Percentiles rank a stretch among this genome's conserved stretches.
phyloP scores from a whole-genome alignment of 228 moss, liverwort and hornwort species.

The Sphagnum magellanicum region DNA sequence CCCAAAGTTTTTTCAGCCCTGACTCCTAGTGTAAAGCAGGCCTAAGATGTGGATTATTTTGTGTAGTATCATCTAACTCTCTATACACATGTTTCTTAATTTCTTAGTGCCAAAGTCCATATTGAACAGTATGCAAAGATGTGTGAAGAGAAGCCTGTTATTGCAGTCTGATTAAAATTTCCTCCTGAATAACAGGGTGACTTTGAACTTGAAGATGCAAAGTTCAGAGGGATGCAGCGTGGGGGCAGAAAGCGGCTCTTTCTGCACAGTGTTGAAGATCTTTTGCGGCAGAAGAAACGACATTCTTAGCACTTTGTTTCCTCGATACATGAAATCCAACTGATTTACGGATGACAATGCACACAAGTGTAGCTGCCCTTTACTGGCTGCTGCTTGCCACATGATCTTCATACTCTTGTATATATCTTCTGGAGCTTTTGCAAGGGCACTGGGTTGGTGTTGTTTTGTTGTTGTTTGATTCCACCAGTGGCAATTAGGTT shows the following conservation, averaged over 20 bases:
- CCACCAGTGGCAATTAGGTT: too few species aligned
- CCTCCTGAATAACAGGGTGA: slow-evolving; percentile 22
- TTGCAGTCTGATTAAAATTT: too few species aligned
- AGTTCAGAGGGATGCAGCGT: slow-evolving; percentile 10
- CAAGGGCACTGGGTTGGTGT: too few species aligned
- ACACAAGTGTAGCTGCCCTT: too few species aligned
- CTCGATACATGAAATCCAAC: too few species aligned
- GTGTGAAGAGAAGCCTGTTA: not conserved
- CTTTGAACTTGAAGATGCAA: slow-evolving; percentile 42
- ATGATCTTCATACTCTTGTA: too few species aligned
- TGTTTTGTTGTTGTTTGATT: too few species aligned
- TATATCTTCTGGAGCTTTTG: too few species aligned
- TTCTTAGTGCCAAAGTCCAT: not conserved
- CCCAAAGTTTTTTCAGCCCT: too few species aligned
- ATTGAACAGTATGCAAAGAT: not conserved
- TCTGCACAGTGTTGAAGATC: slow-evolving; percentile 34
- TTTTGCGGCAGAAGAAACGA: not conserved
- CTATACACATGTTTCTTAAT: not conserved
- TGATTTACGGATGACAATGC: too few species aligned
- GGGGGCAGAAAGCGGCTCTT: slow-evolving; percentile 41
- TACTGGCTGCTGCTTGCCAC: too few species aligned
- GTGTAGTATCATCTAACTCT: not conserved
- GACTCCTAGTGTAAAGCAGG: not conserved
- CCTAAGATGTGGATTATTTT: not conserved
- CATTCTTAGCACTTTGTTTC: not conserved